Conservation (phyloP, 1,284 basidiomycete genomes). For the Ganoderma sinense region DNA sequence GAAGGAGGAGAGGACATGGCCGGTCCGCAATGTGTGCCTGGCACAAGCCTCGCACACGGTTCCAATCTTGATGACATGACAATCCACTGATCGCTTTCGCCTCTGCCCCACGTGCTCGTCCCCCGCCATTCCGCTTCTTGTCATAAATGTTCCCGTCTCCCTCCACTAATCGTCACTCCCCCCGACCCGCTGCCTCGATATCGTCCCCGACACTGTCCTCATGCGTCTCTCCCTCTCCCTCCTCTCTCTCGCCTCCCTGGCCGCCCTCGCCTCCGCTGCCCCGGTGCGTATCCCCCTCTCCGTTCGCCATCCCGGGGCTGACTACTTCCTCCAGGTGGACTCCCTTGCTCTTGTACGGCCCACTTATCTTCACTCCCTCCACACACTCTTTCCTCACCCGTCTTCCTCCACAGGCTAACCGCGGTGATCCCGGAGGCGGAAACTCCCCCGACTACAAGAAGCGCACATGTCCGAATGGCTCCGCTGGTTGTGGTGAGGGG, state of each 20-base stretch:
- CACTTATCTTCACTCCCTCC: not conserved
- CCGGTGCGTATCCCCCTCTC: conserved; percentile 32
- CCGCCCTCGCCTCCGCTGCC: conserved; percentile 33
- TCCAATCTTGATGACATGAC: conserved; percentile 30
- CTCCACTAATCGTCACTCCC: conserved; percentile 20
- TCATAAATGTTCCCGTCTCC: conserved; percentile 28
- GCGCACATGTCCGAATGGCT: conserved; percentile 22
- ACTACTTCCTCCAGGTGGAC: conserved; percentile 10
- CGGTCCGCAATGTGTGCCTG: conserved; percentile 25
- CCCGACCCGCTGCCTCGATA: conserved; percentile 9
- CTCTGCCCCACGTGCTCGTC: conserved; percentile 20
- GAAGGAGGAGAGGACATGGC: conserved; percentile 3
- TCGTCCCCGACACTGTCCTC: conserved; percentile 12
- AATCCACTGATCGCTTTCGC: conserved; percentile 31
- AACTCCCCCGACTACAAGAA: conserved; percentile 8
- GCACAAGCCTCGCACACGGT: conserved; percentile 29
- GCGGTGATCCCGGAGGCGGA: conserved; percentile 7
- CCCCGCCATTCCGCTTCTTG: conserved; percentile 17
- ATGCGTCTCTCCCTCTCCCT: conserved; percentile 36
- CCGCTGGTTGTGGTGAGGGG: conserved; percentile 16
- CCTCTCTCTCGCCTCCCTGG: conserved; percentile 36
- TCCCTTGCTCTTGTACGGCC: conserved; percentile 24
- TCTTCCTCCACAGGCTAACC: conserved; percentile 7
- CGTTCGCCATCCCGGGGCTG: not conserved
- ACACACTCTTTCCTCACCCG: not conserved